Evolutionary conservation across 2,329 filamentous ascomycete species (phyloP), one percentile per base, ranked within the genome.

Genomic region (Grosmannia clavigera): DNA sequence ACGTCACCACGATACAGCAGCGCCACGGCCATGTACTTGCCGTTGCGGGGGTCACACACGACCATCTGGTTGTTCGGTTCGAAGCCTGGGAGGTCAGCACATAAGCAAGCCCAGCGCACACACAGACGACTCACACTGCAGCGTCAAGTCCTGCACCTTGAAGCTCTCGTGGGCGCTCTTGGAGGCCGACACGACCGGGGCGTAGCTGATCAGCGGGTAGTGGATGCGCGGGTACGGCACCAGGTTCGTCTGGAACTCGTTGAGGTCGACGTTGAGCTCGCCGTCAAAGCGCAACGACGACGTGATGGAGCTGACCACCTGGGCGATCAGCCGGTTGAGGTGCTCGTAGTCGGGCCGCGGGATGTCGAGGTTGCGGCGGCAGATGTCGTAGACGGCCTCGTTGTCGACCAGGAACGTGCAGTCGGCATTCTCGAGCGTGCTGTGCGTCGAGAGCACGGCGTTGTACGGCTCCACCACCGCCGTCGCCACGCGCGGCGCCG

Each of bases 161-260:
- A 92, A 92, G 78, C 87, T 90, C 78, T 94, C 89, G 70, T 94
- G 89, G 55, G 85, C 82, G 73, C 87, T 90, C 81, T 88, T 89
- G 77, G 81, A 79, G 61, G 84, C 83, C 27, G 84, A 87, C 65
- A 88, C 79, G 66, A 88, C 85, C 38, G 85, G 85, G 12, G 85
- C 84, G 70, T 88, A 88, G 76, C 82, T 85, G 75, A 88, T 86
- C 55, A 88, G 75, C 58, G 85, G 85, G 73, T 87, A 88, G 77
- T 88, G 85, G 66, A 88, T 88, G 72, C 85, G 84, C 43, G 85
- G 85, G 73, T 86, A 88, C 31, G 85, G 85, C 58, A 88, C 85
- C 74, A 88, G 70, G 77, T 88, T 88, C 72, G 85, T 88, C 79
- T 88, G 85, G 80, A 88, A 88, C 75, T 88, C 85, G 79, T 87